A percentile compares a stretch with the other conserved stretches of the same genome.
Conservation (phyloP, 208 protist genomes). For the Phytomonas sp. region DNA sequence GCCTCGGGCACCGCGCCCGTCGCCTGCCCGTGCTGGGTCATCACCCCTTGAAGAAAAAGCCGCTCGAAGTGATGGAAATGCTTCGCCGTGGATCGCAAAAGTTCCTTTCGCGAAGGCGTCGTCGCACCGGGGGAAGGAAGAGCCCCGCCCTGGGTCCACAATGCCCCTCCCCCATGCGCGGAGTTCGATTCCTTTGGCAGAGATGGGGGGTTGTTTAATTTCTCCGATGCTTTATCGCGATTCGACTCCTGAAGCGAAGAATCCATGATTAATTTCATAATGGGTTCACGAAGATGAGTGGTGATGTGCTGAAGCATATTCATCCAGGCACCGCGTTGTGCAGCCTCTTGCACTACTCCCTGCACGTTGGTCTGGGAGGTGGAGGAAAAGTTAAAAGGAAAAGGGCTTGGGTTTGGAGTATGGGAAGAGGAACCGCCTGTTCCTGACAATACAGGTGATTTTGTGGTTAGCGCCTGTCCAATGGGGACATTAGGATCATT, state of each 20-base stretch:
- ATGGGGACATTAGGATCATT: background rate
- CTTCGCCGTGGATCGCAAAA: slow-evolving; percentile 22
- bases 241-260: slow-evolving; percentile 13
- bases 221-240: background rate
- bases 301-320: slow-evolving; percentile 38
- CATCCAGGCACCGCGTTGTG: slow-evolving; percentile 19
- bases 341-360: background rate
- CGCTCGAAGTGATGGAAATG: slow-evolving; percentile 33
- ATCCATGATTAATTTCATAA: slow-evolving; percentile 30
- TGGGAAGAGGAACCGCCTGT: background rate
- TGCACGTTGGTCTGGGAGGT: background rate
- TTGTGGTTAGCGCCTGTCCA: background rate
- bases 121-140: slow-evolving; percentile 1
- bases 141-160: background rate
- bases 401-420: background rate
- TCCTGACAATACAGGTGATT: background rate
- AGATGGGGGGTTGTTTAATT: background rate
- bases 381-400: background rate
- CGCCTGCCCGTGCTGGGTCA: slow-evolving; percentile 18
- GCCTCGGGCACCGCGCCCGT: slow-evolving; percentile 12
- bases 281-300: slow-evolving; percentile 26
- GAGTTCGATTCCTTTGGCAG: background rate
- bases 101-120: background rate
- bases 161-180: background rate
- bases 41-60: slow-evolving; percentile 18